Evolutionary conservation across 73 alveolate genomes (phyloP).

Genomic region (Diophrys appendiculata): DNA sequence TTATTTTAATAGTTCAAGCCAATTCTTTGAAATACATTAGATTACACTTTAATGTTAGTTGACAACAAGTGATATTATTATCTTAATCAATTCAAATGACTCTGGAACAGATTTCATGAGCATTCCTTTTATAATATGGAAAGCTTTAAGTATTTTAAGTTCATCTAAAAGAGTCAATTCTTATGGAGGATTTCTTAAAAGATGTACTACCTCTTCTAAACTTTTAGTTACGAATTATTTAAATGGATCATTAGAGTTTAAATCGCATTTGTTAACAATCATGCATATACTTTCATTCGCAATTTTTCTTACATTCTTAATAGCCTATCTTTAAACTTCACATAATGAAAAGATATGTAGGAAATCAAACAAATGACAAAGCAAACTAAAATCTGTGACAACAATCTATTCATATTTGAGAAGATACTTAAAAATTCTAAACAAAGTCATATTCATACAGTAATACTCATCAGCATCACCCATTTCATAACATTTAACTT

Average conservation of each 20-base stretch:
- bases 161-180: background rate
- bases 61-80: background rate
- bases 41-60: too few species aligned
- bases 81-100: background rate
- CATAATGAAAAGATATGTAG: background rate
- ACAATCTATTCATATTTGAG: background rate
- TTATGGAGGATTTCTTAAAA: background rate
- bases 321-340: background rate
- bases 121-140: background rate
- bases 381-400: background rate
- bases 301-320: background rate
- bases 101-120: background rate
- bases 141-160: background rate
- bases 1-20: background rate
- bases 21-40: background rate
- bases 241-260: background rate
- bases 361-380: background rate
- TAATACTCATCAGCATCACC: background rate
- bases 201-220: background rate
- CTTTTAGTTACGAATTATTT: background rate
- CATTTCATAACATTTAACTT: constrained; percentile 2
- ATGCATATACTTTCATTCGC: constrained; percentile 3
- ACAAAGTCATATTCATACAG: constrained; percentile 4
- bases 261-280: background rate
- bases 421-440: background rate